Evolutionary conservation across 352 stramenopile species (phyloP), one percentile per base, ranked within the genome.

Genomic region (Pythium sp.): DNA sequence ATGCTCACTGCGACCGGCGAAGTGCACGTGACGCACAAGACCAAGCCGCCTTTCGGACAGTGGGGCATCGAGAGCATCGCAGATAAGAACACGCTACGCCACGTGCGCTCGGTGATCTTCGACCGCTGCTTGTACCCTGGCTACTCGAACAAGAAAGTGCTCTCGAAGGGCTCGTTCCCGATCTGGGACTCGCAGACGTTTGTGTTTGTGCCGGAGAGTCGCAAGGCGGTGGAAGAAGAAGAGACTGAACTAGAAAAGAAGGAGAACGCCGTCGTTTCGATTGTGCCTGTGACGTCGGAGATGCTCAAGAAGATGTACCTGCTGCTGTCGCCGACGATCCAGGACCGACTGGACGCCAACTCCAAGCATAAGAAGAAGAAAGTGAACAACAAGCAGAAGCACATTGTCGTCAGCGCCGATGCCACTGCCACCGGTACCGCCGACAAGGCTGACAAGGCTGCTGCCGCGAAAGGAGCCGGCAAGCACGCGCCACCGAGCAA

Each of bases 1-100:
- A 72, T 89, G 34, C 68, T 95, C n/a, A 79, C 79, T 28, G 32
- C 73, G 4, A 73, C 65, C 8, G 94, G 95, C 22, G 83, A 99
- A 70, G 84, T 99, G 56, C 92, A 98, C 62, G 87, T 99, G 57
- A 95, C 90, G 58, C 96, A 98, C 82, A 99, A 99, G 81, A 99
- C 96, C 46, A 98, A 93, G 89, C 82, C 92, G 71, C 81, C 96
- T 8, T 96, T 95, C 63, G 81, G 80, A 22, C 92, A 96, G 66
- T 97, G 91, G 91, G 82, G 86, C 32, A 93, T 97, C 47, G 78
- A 86, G 51, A 77, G 69, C 7, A 84, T 97, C 32, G 88, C 85
- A 0, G 76, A 70, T 18, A 73, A 49, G 18, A 77, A 81, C 54
- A 77, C 72, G 3, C 71, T 95, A 32, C 49, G 60, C 28, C 86